phyloP scores from a whole-genome alignment of 208 protist species.

The Trypanosoma conorhini region DNA sequence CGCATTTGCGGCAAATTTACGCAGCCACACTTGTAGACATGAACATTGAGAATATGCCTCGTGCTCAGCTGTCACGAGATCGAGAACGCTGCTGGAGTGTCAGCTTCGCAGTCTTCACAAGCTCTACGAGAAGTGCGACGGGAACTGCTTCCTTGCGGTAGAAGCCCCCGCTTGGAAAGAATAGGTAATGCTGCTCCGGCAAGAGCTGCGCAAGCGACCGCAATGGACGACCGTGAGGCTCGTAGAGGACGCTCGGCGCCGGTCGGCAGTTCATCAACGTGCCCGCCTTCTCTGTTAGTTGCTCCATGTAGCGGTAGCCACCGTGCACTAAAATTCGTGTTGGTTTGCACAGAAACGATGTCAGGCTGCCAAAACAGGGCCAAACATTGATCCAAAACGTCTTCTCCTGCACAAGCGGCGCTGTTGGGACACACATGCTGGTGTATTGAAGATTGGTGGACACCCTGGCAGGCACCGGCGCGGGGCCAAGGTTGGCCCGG shows the following conservation, averaged over 20 bases:
- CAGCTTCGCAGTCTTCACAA: slow-evolving; percentile 35
- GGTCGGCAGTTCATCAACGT: slow-evolving; percentile 45
- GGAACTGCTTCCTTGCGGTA: slow-evolving; percentile 50
- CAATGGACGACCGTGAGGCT: slow-evolving; percentile 42
- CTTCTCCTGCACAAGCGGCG: neutral
- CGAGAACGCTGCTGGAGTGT: slow-evolving; percentile 4
- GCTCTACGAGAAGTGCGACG: slow-evolving; percentile 30
- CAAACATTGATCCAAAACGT: slow-evolving; percentile 64
- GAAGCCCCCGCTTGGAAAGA: slow-evolving; percentile 50
- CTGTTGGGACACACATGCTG: neutral
- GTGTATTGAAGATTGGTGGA: neutral
- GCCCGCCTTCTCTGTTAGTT: slow-evolving; percentile 44
- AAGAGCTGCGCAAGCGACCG: slow-evolving; percentile 30
- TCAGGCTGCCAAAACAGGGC: slow-evolving; percentile 50
- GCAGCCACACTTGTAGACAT: slow-evolving; percentile 14
- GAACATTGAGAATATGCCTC: slow-evolving; percentile 10
- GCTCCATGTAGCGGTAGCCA: slow-evolving; percentile 48
- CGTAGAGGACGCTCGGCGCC: slow-evolving; percentile 44
- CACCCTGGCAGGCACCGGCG: neutral
- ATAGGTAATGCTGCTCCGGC: slow-evolving; percentile 53
- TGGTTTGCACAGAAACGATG: slow-evolving; percentile 12
- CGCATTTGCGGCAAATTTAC: neutral
- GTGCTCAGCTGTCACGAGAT: neutral
- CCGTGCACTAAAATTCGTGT: slow-evolving; percentile 33
- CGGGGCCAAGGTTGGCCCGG: neutral